Base-by-base conservation (phyloP, 768 basidiomycete species). In the Boletus barrowsii region DNA sequence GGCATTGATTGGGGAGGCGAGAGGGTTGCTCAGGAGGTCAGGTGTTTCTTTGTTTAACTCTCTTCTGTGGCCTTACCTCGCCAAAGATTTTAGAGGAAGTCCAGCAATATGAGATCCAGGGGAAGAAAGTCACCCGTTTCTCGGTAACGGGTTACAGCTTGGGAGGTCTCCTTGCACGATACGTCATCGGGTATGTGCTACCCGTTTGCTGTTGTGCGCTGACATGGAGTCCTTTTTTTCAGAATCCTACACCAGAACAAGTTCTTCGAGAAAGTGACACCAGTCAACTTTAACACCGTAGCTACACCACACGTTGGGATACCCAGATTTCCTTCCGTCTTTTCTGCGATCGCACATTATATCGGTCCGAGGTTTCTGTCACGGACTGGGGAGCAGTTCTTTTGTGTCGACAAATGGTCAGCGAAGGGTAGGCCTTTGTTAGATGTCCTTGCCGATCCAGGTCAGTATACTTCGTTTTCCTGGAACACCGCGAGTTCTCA, bases 1-100 rank as follows among this genome's bases (percentile, higher is more conserved):
- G 90, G 90, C 1, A 81, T 93, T 22, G 90, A 93, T 64, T 88
- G 88, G 82, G 86, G 89, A 54, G 87, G 83, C 36, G 88, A 92
- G 70, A 77, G 92, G 32, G 83, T 93, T 35, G 83, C 89, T 4
- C 74, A 84, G 56, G 92, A 94, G 82, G 90, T 90, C 47, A 35
- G 75, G 18, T 4, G 17, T 39, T 35, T 10, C 8, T 22, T 42
- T 51, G 4, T 44, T 35, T 11, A 6, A n/a, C 29, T 29, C 6
- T 18, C 24, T 24, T 17, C 41, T 42, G 26, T n/a, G 10, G 18
- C 5, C 53, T 63, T 18, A 68, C 42, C 22, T 13, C 17, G 8
- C 36, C 29, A 18, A 51, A 90, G 87, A 76, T 93, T 17, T 53
- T 77, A 40, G 76, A 79, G 6, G 78, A 83, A 61, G 73, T 88